Percentiles rank a stretch among this genome's conserved stretches.
Conservation (phyloP, 116 monocot genomes). For the Cymodocea nodosa region DNA sequence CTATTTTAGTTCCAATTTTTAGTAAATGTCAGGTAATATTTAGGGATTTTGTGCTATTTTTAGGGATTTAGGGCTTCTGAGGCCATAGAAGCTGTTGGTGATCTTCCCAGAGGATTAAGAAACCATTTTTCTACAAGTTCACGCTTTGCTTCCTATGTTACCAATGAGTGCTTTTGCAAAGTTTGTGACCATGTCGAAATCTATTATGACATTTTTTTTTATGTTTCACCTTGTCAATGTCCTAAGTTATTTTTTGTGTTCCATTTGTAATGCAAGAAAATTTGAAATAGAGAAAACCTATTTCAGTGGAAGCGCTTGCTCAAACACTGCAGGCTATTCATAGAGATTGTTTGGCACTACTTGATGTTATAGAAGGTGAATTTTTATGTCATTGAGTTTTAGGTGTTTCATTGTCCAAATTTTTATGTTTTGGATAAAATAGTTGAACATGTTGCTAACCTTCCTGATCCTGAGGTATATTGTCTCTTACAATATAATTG, state of each 20-base stretch:
- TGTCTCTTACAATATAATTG: no score
- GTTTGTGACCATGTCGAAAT: no score
- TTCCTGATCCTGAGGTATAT: no score
- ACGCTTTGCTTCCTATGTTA: slow-evolving; percentile 68
- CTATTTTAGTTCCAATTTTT: no score
- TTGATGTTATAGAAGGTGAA: slow-evolving; percentile 82
- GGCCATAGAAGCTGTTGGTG: slow-evolving; percentile 90
- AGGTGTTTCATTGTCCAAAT: no score
- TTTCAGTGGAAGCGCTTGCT: slow-evolving; percentile 56
- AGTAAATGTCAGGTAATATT: no score
- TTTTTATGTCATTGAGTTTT: not conserved
- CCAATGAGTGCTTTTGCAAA: slow-evolving; percentile 41
- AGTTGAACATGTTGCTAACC: no score
- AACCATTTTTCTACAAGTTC: slow-evolving; percentile 82
- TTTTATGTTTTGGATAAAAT: no score
- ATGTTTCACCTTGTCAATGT: not conserved
- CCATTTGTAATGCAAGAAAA: slow-evolving; percentile 54
- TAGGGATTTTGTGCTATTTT: no score
- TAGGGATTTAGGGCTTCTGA: no score
- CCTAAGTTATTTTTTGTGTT: not conserved
- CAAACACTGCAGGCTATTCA: slow-evolving; percentile 88
- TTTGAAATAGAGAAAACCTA: slow-evolving; percentile 85
- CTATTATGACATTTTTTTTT: not conserved
- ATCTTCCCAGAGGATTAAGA: slow-evolving; percentile 81
- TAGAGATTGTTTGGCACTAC: slow-evolving; percentile 72